phyloP scores from a whole-genome alignment of 495 filamentous ascomycete species.

The Neurospora intermedia region DNA sequence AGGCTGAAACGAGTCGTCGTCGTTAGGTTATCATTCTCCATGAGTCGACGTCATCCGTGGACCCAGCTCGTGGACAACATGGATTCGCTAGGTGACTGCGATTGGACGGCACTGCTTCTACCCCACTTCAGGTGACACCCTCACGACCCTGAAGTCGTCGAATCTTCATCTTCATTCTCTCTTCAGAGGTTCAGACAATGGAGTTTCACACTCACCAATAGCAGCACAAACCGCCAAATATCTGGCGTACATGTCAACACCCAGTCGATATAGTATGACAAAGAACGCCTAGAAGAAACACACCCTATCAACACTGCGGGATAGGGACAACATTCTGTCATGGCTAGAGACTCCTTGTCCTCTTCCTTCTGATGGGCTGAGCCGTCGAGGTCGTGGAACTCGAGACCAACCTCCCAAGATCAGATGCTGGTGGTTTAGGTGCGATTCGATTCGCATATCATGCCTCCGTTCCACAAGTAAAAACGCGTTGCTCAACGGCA shows the following conservation, averaged over 20 bases:
- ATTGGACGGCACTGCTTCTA: background rate
- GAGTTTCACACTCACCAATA: background rate
- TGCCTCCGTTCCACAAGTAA: background rate
- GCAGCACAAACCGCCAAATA: background rate
- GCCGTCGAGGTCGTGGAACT: background rate
- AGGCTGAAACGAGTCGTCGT: background rate
- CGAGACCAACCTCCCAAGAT: background rate
- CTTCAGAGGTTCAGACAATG: background rate
- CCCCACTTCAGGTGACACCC: background rate
- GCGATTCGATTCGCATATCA: background rate
- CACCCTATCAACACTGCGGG: background rate
- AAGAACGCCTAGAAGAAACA: background rate
- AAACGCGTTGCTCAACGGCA: background rate
- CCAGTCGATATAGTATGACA: background rate
- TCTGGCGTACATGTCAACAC: background rate
- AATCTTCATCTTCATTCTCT: background rate
- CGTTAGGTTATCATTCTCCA: background rate
- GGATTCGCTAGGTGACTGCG: background rate
- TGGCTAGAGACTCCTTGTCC: background rate
- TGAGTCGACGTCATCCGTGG: background rate
- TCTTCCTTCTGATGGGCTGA: background rate
- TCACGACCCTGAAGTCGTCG: background rate
- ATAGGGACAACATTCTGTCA: background rate
- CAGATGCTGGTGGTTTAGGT: background rate
- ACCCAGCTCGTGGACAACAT: background rate